Base-by-base conservation (phyloP, 805 yeast genomes). In the Ogataea paradorogensis region DNA sequence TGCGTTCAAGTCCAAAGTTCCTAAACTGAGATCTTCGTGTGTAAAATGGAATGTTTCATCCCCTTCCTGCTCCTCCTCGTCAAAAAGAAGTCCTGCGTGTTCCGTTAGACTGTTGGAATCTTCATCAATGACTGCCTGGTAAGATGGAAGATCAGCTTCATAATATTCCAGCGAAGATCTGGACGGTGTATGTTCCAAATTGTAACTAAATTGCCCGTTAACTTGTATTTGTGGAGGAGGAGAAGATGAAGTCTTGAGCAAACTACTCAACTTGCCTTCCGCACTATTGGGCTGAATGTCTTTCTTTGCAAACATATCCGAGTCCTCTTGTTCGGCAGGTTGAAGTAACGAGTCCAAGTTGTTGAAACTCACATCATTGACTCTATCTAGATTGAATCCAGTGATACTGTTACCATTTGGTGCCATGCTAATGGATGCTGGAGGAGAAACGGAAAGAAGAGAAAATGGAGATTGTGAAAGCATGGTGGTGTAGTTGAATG, bases 381-480 rank as follows among this genome's bases (percentile, higher is more conserved):
- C 16, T 10, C 21, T 23, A 33, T 18, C 20, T 13, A 38, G 26
- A 23, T 27, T 38, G 25, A 38, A 15, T 9, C 42, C 36, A 14
- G 35, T 32, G 14, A 31, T 11, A 15, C 13, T 38, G 29, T n/a
- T 31, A 27, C 23, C 11, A 8, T 13, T 26, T 7, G 18, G 31
- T 10, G 10, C 62, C 33, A 44, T 27, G 18, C 21, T 30, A 16
- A 53, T 1, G 63, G 67, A 11, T 5, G 48, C 30, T 11, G 49
- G 55, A 9, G 52, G 49, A 3, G 52, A 44, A 4, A 32, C 43
- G n/a, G 55, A 46, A 1, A 33, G 43, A 33, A 73, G 47, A 29
- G 71, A 67, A 18, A 71, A 51, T 2, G 65, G 65, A 1, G 68
- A 64, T 32, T 64, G 69, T 5, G 71, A 70, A 2, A 62, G 55